Conservation (phyloP, 2,329 filamentous ascomycete genomes). For the Penicillium hesseltinei region DNA sequence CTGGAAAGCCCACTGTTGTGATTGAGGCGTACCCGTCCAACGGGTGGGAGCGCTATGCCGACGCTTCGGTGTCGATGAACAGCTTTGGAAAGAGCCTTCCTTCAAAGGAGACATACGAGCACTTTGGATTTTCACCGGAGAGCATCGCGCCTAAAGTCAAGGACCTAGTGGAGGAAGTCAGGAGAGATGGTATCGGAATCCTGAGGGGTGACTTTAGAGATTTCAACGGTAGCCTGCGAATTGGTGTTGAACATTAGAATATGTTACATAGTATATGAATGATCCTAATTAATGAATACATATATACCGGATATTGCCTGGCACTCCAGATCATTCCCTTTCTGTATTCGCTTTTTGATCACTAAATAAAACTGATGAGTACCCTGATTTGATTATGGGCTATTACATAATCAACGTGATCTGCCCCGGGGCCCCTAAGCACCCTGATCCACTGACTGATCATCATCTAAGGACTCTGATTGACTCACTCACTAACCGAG, state of each 20-base stretch:
- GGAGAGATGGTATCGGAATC: constrained; percentile 9
- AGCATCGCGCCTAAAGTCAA: constrained; percentile 12
- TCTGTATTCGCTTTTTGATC: too few species aligned
- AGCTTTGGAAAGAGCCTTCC: constrained; percentile 42
- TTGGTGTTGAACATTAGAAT: background rate
- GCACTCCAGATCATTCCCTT: too few species aligned
- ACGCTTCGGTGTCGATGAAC: constrained; percentile 48
- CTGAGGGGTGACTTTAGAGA: constrained; percentile 20
- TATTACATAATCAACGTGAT: too few species aligned
- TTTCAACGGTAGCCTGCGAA: constrained; percentile 5
- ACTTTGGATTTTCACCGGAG: constrained; percentile 22
- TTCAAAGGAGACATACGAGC: constrained; percentile 22
- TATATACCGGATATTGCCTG: too few species aligned
- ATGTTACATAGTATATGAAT: too few species aligned
- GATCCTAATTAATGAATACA: too few species aligned
- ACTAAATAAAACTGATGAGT: too few species aligned
- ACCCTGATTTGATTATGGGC: too few species aligned
- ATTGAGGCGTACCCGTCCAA: constrained; percentile 50
- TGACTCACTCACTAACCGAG: too few species aligned
- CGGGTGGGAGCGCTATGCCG: constrained; percentile 52
- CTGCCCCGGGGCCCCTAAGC: too few species aligned
- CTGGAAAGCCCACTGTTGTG: constrained; percentile 41
- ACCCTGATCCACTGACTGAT: too few species aligned
- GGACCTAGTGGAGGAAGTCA: constrained; percentile 16
- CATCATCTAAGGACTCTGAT: too few species aligned